These are phyloP conservation scores for Clarireedia homoeocarpa DNA, from an alignment of 2,329 filamentous ascomycete species.

Conservation along the genomic window DNA sequence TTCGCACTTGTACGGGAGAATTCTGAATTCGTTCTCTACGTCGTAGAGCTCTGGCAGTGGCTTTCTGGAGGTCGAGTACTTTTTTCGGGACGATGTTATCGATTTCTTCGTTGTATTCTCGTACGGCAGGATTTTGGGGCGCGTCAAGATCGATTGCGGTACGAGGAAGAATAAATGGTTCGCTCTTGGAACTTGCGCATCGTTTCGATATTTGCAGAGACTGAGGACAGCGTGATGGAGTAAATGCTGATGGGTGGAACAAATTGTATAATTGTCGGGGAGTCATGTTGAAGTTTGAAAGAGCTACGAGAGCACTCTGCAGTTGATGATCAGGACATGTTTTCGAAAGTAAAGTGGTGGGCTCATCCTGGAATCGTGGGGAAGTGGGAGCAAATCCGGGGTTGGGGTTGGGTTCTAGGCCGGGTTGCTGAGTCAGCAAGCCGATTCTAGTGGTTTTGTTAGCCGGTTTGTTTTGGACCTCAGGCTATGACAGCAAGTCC, in stretches of 20 bases:
- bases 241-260: too few species aligned
- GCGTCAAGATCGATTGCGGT: conserved; percentile 46
- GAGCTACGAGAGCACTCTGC: too few species aligned
- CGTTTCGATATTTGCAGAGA: conserved; percentile 2
- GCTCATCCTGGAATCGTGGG: not conserved
- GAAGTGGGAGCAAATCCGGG: conserved; percentile 3
- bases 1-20: not conserved
- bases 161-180: conserved; percentile 31
- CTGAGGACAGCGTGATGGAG: not conserved
- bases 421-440: not conserved
- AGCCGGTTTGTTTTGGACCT: not conserved
- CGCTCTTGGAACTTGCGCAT: conserved; percentile 9
- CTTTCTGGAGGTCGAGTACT: not conserved
- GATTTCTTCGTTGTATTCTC: not conserved
- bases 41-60: not conserved
- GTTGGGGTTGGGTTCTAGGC: not conserved
- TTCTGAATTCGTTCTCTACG: not conserved
- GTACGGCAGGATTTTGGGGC: conserved; percentile 35
- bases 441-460: not conserved
- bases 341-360: too few species aligned
- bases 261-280: too few species aligned
- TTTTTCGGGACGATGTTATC: not conserved
- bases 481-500: not conserved
- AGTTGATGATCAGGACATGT: too few species aligned
- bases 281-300: too few species aligned